A percentile compares a stretch with the other conserved stretches of the same genome.
These are phyloP conservation scores for Capronia coronata DNA, from an alignment of 2,329 filamentous ascomycete genomes.

Conservation along the genomic window DNA sequence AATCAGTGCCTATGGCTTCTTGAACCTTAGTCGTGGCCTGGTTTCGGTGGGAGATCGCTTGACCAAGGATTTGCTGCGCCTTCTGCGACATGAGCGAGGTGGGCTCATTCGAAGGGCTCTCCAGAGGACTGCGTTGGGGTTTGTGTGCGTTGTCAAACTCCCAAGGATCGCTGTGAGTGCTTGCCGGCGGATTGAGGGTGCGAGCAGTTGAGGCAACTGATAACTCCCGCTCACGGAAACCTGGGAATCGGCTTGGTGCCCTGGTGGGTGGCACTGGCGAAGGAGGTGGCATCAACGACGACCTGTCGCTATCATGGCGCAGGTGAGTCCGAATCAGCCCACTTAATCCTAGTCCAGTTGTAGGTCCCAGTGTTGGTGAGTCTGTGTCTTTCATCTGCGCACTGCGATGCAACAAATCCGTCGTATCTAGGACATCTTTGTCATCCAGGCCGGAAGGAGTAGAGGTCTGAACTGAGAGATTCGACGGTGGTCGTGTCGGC, in stretches of 20 bases:
- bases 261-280: constrained; percentile 32
- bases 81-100: constrained; percentile 32
- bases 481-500: constrained; percentile 10
- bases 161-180: constrained; percentile 50
- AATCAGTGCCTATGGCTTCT: constrained; percentile 21
- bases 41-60: constrained; percentile 33
- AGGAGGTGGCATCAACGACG: constrained; percentile 63
- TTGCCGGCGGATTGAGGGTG: constrained; percentile 43
- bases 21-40: constrained; percentile 26
- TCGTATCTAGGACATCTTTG: constrained; percentile 17
- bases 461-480: constrained; percentile 12
- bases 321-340: constrained; percentile 80
- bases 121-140: constrained; percentile 11
- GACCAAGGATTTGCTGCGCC: constrained; percentile 36
- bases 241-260: not conserved
- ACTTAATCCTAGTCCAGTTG: constrained; percentile 56
- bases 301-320: constrained; percentile 70
- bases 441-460: constrained; percentile 19
- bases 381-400: constrained; percentile 41
- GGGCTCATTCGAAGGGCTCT: constrained; percentile 14
- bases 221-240: constrained; percentile 9
- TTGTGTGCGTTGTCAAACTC: constrained; percentile 48
- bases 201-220: constrained; percentile 33
- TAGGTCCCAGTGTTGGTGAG: constrained; percentile 71
- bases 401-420: constrained; percentile 15